Evolutionary conservation across 1,139 yeast species (phyloP).

Genomic region (Yamadazyma buinensis): DNA sequence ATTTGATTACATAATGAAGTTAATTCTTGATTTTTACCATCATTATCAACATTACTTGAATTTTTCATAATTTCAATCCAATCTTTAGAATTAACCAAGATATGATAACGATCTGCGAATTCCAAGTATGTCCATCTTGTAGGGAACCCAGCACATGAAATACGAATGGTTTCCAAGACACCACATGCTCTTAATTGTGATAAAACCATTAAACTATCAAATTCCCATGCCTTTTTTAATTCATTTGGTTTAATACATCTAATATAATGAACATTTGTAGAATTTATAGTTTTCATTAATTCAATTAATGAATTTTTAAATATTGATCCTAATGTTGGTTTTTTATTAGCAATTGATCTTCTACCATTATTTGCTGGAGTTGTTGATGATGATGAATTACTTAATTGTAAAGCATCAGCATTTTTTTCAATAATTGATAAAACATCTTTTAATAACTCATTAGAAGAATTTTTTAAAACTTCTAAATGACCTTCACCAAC

Average conservation of each 20-base stretch:
- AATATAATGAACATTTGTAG: slow-evolving; percentile 94
- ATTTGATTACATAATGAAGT: slow-evolving; percentile 66
- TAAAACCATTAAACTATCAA: slow-evolving; percentile 92
- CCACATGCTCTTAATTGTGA: slow-evolving; percentile 98
- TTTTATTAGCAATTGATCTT: slow-evolving; percentile 49
- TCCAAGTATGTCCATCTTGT: slow-evolving; percentile 95
- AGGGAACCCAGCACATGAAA: slow-evolving; percentile 98
- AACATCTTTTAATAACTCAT: slow-evolving; percentile 48
- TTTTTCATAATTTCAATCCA: slow-evolving; percentile 60
- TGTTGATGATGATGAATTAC: slow-evolving; percentile 21
- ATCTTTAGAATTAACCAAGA: slow-evolving; percentile 66
- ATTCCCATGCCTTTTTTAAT: slow-evolving; percentile 91
- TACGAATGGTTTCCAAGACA: slow-evolving; percentile 93
- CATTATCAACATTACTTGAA: not conserved
- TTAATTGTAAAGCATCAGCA: slow-evolving; percentile 51
- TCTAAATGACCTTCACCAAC: slow-evolving; percentile 95
- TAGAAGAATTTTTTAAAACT: slow-evolving; percentile 67
- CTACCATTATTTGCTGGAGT: slow-evolving; percentile 22
- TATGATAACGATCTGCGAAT: slow-evolving; percentile 85
- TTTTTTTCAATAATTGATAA: slow-evolving; percentile 62
- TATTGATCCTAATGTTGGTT: slow-evolving; percentile 93
- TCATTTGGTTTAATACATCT: slow-evolving; percentile 98
- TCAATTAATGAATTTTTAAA: slow-evolving; percentile 91
- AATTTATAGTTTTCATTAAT: slow-evolving; percentile 86
- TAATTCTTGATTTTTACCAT: slow-evolving; percentile 52